Percentiles rank a stretch among this genome's conserved stretches.
These are phyloP conservation scores for Suillus plorans DNA, from an alignment of 768 basidiomycete species.

Conservation along the genomic window DNA sequence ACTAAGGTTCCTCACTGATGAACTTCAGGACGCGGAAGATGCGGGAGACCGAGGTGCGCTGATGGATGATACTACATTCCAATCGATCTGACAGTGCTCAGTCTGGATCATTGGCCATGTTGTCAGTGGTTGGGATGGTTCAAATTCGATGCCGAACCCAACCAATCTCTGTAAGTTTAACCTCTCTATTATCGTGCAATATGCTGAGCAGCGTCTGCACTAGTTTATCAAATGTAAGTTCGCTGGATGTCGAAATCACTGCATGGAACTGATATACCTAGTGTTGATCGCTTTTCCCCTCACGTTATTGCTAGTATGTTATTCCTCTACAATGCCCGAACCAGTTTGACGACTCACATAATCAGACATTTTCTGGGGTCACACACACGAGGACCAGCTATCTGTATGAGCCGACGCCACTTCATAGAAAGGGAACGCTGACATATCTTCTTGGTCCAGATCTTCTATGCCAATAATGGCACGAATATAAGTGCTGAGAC, in stretches of 20 bases:
- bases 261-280: constrained; percentile 23
- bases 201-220: constrained; percentile 4
- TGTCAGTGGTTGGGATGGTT: constrained; percentile 68
- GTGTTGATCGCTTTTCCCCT: constrained; percentile 75
- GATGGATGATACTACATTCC: neutral
- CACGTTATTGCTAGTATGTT: constrained; percentile 73
- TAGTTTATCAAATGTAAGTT: constrained; percentile 51
- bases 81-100: constrained; percentile 21
- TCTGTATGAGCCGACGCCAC: constrained; percentile 42
- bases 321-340: constrained; percentile 7
- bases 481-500: constrained; percentile 56
- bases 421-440: neutral
- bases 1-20: constrained; percentile 75
- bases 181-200: neutral
- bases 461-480: constrained; percentile 73
- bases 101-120: constrained; percentile 61
- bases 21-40: constrained; percentile 78
- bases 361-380: constrained; percentile 74
- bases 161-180: constrained; percentile 64
- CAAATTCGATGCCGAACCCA: constrained; percentile 60
- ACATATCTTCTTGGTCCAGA: constrained; percentile 34
- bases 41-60: constrained; percentile 64
- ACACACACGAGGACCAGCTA: constrained; percentile 73
- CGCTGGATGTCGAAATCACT: neutral
- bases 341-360: constrained; percentile 12